These are phyloP conservation scores for Mucor mucedo DNA, from an alignment of 371 early-diverging fungal genomes.

Conservation along the genomic window DNA sequence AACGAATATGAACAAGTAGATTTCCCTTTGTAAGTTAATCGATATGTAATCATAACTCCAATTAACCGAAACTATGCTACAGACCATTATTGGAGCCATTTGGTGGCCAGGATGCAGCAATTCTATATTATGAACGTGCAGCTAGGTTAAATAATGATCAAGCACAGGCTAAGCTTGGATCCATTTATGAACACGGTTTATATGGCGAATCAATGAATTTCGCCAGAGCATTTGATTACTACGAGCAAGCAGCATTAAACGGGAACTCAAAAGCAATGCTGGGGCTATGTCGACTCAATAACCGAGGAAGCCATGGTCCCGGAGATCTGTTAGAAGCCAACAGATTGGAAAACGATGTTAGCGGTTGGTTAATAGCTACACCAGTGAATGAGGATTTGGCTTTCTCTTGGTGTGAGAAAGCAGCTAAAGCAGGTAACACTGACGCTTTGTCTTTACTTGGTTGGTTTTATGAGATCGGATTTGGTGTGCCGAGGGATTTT, in stretches of 20 bases:
- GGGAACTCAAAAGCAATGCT: constrained; percentile 42
- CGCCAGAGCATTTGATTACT: constrained; percentile 34
- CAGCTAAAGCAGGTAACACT: constrained; percentile 30
- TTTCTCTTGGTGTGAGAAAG: constrained; percentile 46
- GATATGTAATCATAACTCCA: not conserved
- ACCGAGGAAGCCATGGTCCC: constrained; percentile 42
- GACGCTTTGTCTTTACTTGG: constrained; percentile 42
- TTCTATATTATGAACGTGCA: constrained; percentile 35
- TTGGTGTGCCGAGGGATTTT: constrained; percentile 40
- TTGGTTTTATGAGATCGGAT: constrained; percentile 48
- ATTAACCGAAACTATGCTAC: too few relatives aligned
- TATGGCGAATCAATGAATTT: constrained; percentile 37
- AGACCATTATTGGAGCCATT: constrained; percentile 21
- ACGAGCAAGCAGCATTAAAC: constrained; percentile 28
- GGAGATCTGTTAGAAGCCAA: constrained; percentile 28
- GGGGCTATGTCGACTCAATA: constrained; percentile 38
- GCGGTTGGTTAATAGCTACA: constrained; percentile 38
- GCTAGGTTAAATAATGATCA: constrained; percentile 30
- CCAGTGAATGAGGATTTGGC: constrained; percentile 50
- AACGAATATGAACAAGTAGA: constrained; percentile 24
- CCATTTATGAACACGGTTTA: constrained; percentile 34
- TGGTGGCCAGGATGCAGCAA: constrained; percentile 30
- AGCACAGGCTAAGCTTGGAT: constrained; percentile 34
- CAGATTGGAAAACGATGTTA: constrained; percentile 33
- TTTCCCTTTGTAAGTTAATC: constrained; percentile 20